Evolutionary conservation across 805 yeast species (phyloP), one percentile per base, ranked within the genome.

Genomic region (Starmerella etchellsii): DNA sequence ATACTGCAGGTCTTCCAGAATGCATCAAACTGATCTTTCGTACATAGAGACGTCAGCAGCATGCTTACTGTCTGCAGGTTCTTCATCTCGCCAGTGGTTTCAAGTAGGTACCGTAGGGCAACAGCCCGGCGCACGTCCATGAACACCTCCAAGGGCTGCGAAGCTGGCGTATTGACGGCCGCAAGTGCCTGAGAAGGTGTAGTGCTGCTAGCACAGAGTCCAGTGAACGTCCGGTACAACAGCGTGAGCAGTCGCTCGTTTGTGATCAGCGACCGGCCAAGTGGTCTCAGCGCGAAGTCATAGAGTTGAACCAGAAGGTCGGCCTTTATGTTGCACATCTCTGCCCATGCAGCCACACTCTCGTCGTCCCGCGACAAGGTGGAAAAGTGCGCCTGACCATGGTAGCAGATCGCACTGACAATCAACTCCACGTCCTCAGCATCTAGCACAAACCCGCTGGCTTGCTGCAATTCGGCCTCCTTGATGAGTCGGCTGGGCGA

Each of bases 1-100:
- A 44, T 42, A 19, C 50, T 44, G 49, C 57, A 51, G 3, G 53
- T 36, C 19, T 50, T 43, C 64, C 64, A 61, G 34, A 62, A 58
- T 19, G 52, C 41, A 22, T 38, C 41, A 54, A 55, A 58, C 16
- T 40, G 37, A 13, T 42, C 45, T 14, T 48, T 51, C 36, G 55
- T 56, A 15, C 54, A 53, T 24, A 59, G 44, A 4, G 58, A 49
- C 2, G 58, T 43, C 22, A 61, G 44, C 15, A 51, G 42, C 47
- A 59, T 44, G 4, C 49, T 44, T 7, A 56, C 44, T 18, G 46
- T 42, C 20, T 44, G 42, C 18, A 45, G 25, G 29, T 43, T 42
- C 16, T 34, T 27, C 10, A 42, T 26, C 27, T 40, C 49, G n/a
- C 30, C 38, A 4, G 37, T 39, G 13, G 37, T 31, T 23, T 44